Conservation (phyloP, 2,329 filamentous ascomycete species). For the Harringtonia lauricola region DNA sequence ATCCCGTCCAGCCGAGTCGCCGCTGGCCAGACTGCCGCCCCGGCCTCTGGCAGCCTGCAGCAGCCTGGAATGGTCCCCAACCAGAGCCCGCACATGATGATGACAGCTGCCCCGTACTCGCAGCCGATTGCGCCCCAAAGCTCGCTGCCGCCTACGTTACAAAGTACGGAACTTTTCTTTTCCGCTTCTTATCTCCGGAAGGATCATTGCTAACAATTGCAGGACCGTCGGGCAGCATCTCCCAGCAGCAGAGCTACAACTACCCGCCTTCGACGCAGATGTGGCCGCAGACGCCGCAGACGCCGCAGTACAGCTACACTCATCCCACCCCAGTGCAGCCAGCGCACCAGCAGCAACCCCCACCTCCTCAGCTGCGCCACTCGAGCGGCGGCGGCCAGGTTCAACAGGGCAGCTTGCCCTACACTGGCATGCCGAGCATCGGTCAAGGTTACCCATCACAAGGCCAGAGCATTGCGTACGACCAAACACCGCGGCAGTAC, state of each 20-base stretch:
- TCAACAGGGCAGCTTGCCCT: slow-evolving; percentile 44
- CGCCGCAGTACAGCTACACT: slow-evolving; percentile 43
- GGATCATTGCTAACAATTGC: slow-evolving; percentile 48
- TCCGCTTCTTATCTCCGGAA: slow-evolving; percentile 26
- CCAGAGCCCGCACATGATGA: slow-evolving; percentile 57
- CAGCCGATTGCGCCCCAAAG: slow-evolving; percentile 62
- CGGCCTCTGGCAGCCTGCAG: slow-evolving; percentile 31
- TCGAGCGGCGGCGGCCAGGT: slow-evolving; percentile 42
- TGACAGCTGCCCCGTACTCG: slow-evolving; percentile 55
- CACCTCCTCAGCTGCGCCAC: slow-evolving; percentile 49
- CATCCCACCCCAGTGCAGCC: slow-evolving; percentile 40
- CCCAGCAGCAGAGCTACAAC: slow-evolving; percentile 47
- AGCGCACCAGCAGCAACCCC: slow-evolving; percentile 40
- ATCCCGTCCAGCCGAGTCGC: slow-evolving; percentile 40
- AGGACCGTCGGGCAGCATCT: slow-evolving; percentile 40
- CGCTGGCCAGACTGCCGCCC: slow-evolving; percentile 50
- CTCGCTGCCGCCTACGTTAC: slow-evolving; percentile 55
- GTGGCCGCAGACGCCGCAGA: slow-evolving; percentile 58
- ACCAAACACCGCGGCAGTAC: slow-evolving; percentile 55
- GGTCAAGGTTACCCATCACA: slow-evolving; percentile 45
- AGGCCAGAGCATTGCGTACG: slow-evolving; percentile 47
- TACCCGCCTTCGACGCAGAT: slow-evolving; percentile 51
- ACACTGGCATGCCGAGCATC: slow-evolving; percentile 51
- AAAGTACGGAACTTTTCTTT: slow-evolving; percentile 30
- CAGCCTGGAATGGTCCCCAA: slow-evolving; percentile 48